These are phyloP conservation scores for Durotheca rogersii DNA, from an alignment of 495 filamentous ascomycete genomes.

Conservation along the genomic window DNA sequence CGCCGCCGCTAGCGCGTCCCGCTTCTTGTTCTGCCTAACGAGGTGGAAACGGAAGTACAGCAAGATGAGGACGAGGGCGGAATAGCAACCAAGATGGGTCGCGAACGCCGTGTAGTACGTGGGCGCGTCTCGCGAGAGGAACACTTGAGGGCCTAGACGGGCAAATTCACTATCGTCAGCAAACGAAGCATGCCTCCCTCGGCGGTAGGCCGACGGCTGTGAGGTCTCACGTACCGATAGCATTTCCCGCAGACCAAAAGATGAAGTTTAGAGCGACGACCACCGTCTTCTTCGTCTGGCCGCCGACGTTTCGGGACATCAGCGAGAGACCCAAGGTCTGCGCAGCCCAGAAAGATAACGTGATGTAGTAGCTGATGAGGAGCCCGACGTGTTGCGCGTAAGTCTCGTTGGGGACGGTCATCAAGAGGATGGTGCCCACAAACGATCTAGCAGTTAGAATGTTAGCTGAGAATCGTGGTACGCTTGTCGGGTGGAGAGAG, in stretches of 20 bases:
- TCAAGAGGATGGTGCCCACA: slow-evolving; percentile 57
- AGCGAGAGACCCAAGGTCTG: slow-evolving; percentile 56
- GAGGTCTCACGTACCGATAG: slow-evolving; percentile 36
- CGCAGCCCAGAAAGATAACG: slow-evolving; percentile 58
- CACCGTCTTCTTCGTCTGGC: slow-evolving; percentile 57
- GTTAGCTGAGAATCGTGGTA: not conserved
- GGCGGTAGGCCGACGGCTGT: not conserved
- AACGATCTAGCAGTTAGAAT: slow-evolving; percentile 41
- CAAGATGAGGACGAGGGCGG: slow-evolving; percentile 47
- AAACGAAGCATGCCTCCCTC: not conserved
- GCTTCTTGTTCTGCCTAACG: slow-evolving; percentile 46
- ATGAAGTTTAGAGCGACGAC: slow-evolving; percentile 52
- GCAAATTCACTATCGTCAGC: not conserved
- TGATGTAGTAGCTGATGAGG: slow-evolving; percentile 58
- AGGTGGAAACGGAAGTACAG: slow-evolving; percentile 51
- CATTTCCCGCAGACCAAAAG: slow-evolving; percentile 53
- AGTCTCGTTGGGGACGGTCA: slow-evolving; percentile 50
- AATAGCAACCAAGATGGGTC: slow-evolving; percentile 58
- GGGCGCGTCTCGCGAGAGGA: slow-evolving; percentile 50
- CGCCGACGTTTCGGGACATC: slow-evolving; percentile 53
- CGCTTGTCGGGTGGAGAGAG: slow-evolving; percentile 27
- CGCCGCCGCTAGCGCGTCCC: slow-evolving; percentile 45
- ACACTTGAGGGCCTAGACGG: slow-evolving; percentile 54
- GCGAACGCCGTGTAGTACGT: slow-evolving; percentile 56
- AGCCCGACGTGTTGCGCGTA: slow-evolving; percentile 50